Base-by-base conservation (phyloP, 2,329 filamentous ascomycete species). In the Penicillium vulpinum region DNA sequence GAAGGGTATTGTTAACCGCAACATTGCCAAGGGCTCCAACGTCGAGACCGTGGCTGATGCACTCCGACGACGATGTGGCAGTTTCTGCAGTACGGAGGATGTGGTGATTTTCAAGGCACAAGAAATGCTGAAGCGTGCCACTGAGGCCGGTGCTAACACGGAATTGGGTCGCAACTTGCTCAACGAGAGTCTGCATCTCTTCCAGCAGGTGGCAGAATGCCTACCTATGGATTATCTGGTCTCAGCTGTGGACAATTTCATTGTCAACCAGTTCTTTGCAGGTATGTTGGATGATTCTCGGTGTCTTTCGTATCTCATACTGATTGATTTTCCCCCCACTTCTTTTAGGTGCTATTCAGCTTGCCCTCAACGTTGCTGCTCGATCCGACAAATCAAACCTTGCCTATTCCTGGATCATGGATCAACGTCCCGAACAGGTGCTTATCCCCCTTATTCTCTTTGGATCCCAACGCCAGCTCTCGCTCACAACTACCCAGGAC, bases 41-140 rank as follows among this genome's bases (percentile, higher is more conserved):
- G 93, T 99, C 21, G 95, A 99, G 76, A 97, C 92, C 0, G 92
- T 99, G 24, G 93, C 94, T 0, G 94, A 99, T 74, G 91, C 92
- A n/a, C 79, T 99, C 48, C 85, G 94, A 45, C 84, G 94, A 66
- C 86, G 92, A 66, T 99, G 94, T 66, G 95, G 94, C 60, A 97
- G 90, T 75, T 99, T 99, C 82, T 99, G 94, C 74, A 97, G 92
- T 68, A 88, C 93, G 0, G 93, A 99, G 62, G 94, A 99, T 77
- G 94, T 97, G 2, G 87, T 97, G 62, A 93, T 97, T 65, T 99
- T 99, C 86, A 97, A 96, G 76, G 94, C 94, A 0, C 93, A 97
- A 72, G 94, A 99, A 74, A 90, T 93, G 67, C 80, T 97, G 51
- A 95, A 96, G 80, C 85, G 91, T 64, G 93, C 93, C 1, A 87